phyloP scores from a whole-genome alignment of 208 protist genomes.

The Leishmania tarentolae region DNA sequence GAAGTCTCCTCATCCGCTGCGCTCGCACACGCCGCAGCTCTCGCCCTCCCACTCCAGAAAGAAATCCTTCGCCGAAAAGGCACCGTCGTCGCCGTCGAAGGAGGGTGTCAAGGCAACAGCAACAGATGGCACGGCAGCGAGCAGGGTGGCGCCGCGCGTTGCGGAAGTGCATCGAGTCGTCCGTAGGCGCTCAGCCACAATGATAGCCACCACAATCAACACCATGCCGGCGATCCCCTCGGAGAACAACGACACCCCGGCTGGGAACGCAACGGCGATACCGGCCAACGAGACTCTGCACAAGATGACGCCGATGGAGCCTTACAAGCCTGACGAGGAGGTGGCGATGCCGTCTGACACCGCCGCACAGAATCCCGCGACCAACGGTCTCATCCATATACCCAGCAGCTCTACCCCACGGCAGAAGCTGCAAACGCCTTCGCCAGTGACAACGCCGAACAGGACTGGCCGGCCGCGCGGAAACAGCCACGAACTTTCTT shows the following conservation, averaged over 20 bases:
- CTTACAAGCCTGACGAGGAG: conserved; percentile 4
- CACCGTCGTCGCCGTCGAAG: not conserved
- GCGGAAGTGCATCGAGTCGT: conserved; percentile 22
- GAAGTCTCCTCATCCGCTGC: conserved; percentile 6
- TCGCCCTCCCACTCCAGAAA: conserved; percentile 11
- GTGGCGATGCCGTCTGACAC: not conserved
- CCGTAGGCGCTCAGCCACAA: not conserved
- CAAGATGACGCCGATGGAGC: conserved; percentile 4
- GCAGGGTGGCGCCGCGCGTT: conserved; percentile 8
- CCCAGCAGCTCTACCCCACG: conserved; percentile 4
- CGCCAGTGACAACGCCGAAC: not conserved
- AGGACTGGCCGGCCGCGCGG: not conserved
- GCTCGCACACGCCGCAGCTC: conserved; percentile 18
- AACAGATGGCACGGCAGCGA: not conserved
- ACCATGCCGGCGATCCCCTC: not conserved
- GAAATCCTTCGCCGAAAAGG: not conserved
- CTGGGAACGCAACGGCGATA: not conserved
- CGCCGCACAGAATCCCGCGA: not conserved
- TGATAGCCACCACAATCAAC: not conserved
- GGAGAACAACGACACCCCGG: not conserved
- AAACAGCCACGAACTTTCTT: conserved; percentile 2
- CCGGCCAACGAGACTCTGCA: conserved; percentile 1
- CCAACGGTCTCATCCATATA: not conserved
- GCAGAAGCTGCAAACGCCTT: conserved; percentile 10
- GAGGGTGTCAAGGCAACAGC: not conserved